phyloP scores from a whole-genome alignment of 1,284 basidiomycete genomes.

The Ganoderma lucidum region DNA sequence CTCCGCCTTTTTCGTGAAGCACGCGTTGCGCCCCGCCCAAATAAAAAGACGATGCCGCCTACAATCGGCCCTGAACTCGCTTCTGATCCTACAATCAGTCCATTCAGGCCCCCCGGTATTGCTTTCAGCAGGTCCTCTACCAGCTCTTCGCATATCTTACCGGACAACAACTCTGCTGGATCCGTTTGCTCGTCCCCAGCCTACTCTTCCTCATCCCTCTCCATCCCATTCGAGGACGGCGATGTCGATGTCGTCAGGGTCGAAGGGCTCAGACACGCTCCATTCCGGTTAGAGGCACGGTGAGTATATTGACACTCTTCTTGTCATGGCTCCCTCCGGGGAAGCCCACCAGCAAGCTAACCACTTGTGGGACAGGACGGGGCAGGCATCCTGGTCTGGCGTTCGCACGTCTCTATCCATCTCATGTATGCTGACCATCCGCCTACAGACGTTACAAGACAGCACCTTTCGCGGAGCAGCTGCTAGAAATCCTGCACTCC shows the following conservation, averaged over 20 bases:
- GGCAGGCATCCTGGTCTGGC: conserved; percentile 35
- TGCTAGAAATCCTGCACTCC: conserved; percentile 62
- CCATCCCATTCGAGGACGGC: conserved; percentile 51
- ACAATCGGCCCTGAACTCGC: conserved; percentile 40
- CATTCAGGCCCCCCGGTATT: conserved; percentile 27
- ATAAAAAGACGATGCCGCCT: conserved; percentile 36
- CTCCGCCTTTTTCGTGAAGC: conserved; percentile 33
- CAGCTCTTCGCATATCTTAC: conserved; percentile 36
- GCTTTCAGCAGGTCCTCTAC: conserved; percentile 35
- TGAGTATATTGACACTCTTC: conserved; percentile 51
- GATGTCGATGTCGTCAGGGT: conserved; percentile 57
- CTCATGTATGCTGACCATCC: conserved; percentile 25
- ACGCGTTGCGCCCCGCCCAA: conserved; percentile 31
- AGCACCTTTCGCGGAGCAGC: conserved; percentile 59
- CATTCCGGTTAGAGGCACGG: conserved; percentile 73
- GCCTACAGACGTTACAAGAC: conserved; percentile 72
- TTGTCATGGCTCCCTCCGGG: conserved; percentile 31
- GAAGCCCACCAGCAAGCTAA: conserved; percentile 36
- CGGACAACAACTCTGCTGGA: conserved; percentile 23
- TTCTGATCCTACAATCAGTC: conserved; percentile 27
- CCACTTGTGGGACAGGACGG: conserved; percentile 36
- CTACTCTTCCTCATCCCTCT: conserved; percentile 49
- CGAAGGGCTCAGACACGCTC: conserved; percentile 72
- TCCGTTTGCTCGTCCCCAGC: conserved; percentile 33
- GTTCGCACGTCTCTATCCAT: conserved; percentile 24